These are phyloP conservation scores for Alternaria sp. DNA, from an alignment of 2,329 filamentous ascomycete species.

Conservation along the genomic window DNA sequence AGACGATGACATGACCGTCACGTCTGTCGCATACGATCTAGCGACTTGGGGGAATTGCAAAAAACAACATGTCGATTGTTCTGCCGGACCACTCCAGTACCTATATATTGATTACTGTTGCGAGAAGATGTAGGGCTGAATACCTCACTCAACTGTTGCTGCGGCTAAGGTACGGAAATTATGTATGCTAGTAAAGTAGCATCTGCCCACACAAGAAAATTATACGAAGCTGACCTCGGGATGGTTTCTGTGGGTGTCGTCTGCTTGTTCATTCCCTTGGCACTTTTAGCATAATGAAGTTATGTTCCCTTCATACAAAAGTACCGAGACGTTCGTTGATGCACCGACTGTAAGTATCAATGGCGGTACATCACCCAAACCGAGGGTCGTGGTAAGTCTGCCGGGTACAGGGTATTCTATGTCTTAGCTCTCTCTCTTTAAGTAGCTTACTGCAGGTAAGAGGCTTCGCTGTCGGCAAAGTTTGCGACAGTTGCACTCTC, in stretches of 20 bases:
- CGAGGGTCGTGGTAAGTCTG: not conserved
- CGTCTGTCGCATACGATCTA: not conserved
- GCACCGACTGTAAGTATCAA: not conserved
- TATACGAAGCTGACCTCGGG: not conserved
- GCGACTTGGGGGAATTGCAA: not conserved
- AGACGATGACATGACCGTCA: not conserved
- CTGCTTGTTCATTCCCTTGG: not conserved
- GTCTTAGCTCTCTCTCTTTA: not conserved
- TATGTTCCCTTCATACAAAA: not conserved
- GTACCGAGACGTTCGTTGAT: not conserved
- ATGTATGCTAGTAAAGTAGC: not conserved
- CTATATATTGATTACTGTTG: not conserved
- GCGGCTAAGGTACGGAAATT: not conserved
- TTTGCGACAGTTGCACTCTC: not conserved
- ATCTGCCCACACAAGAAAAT: not conserved
- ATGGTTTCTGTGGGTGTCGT: not conserved
- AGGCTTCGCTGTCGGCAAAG: not conserved
- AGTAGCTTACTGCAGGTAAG: not conserved
- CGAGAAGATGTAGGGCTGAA: not conserved
- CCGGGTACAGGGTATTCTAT: not conserved
- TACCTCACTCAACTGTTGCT: not conserved
- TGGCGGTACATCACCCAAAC: not conserved
- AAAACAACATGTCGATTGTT: not conserved
- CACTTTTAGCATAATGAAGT: not conserved
- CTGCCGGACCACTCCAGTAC: not conserved